These are phyloP conservation scores for Trichoderma reesei DNA, from an alignment of 495 filamentous ascomycete species.

Conservation along the genomic window DNA sequence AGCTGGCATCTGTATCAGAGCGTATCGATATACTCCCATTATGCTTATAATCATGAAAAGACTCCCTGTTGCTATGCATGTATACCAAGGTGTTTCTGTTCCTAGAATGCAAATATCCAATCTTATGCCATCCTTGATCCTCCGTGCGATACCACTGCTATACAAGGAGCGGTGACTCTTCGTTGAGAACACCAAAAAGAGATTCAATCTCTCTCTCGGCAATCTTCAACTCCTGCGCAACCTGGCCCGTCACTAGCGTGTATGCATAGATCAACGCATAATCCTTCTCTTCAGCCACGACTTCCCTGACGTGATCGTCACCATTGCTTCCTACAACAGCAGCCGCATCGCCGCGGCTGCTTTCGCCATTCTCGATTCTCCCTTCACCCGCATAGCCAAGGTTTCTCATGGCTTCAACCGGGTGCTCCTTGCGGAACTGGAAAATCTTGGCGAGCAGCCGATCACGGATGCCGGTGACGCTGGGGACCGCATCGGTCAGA, in stretches of 20 bases:
- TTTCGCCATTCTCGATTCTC: neutral
- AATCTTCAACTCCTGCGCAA: constrained; percentile 58
- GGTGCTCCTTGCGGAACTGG: constrained; percentile 62
- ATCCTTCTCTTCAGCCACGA: constrained; percentile 36
- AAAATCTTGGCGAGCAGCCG: constrained; percentile 80
- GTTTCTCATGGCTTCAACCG: constrained; percentile 25
- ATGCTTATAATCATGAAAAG: too few species aligned
- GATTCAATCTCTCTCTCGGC: constrained; percentile 59
- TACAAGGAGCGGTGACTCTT: constrained; percentile 62
- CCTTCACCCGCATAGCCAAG: neutral
- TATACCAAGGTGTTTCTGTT: neutral
- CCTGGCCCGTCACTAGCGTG: constrained; percentile 58
- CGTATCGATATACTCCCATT: too few species aligned
- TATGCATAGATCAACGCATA: constrained; percentile 46
- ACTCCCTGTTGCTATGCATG: neutral
- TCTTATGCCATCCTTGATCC: neutral
- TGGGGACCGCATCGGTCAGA: constrained; percentile 76
- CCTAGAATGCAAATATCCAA: neutral
- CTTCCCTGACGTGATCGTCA: neutral
- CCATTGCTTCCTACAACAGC: neutral
- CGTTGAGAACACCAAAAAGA: constrained; percentile 67
- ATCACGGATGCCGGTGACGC: constrained; percentile 68
- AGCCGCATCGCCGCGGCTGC: neutral
- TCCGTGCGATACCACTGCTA: constrained; percentile 14
- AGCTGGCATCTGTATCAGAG: too few species aligned